A percentile compares a stretch with the other conserved stretches of the same genome.
These are phyloP conservation scores for Dactylonectria macrodidyma DNA, from an alignment of 2,329 filamentous ascomycete genomes.

Conservation along the genomic window DNA sequence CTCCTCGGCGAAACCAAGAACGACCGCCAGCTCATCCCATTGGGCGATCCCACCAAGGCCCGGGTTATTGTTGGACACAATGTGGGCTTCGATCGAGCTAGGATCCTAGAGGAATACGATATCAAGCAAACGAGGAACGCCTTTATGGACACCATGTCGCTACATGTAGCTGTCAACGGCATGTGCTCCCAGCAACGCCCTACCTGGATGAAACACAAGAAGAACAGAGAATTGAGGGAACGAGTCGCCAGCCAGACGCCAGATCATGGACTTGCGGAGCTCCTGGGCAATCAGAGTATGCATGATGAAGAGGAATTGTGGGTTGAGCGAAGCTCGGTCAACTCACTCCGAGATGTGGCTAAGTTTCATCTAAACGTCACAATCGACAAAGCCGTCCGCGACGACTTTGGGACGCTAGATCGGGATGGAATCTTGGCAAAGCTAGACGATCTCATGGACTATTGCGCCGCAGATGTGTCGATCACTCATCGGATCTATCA, in stretches of 20 bases:
- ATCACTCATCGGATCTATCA: slow-evolving; percentile 96
- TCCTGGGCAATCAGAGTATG: slow-evolving; percentile 78
- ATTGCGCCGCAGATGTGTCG: slow-evolving; percentile 94
- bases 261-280: slow-evolving; percentile 77
- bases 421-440: slow-evolving; percentile 78
- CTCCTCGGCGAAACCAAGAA: slow-evolving; percentile 85
- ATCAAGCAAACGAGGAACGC: slow-evolving; percentile 86
- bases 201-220: slow-evolving; percentile 97
- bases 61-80: slow-evolving; percentile 95
- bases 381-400: slow-evolving; percentile 89
- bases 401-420: slow-evolving; percentile 89
- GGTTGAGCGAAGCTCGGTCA: slow-evolving; percentile 95
- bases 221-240: slow-evolving; percentile 87
- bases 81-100: slow-evolving; percentile 92
- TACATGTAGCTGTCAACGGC: slow-evolving; percentile 97
- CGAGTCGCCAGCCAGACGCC: slow-evolving; percentile 81
- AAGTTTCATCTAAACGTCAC: slow-evolving; percentile 94
- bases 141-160: slow-evolving; percentile 97
- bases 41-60: slow-evolving; percentile 82
- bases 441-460: slow-evolving; percentile 88
- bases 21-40: slow-evolving; percentile 85
- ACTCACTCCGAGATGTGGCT: slow-evolving; percentile 94
- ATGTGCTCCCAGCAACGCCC: slow-evolving; percentile 98
- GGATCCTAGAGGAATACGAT: slow-evolving; percentile 91
- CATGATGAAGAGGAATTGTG: slow-evolving; percentile 96